Percentiles rank a stretch among this genome's conserved stretches.
phyloP scores from a whole-genome alignment of 1,284 basidiomycete species.

The Sanghuangporus weigelae region DNA sequence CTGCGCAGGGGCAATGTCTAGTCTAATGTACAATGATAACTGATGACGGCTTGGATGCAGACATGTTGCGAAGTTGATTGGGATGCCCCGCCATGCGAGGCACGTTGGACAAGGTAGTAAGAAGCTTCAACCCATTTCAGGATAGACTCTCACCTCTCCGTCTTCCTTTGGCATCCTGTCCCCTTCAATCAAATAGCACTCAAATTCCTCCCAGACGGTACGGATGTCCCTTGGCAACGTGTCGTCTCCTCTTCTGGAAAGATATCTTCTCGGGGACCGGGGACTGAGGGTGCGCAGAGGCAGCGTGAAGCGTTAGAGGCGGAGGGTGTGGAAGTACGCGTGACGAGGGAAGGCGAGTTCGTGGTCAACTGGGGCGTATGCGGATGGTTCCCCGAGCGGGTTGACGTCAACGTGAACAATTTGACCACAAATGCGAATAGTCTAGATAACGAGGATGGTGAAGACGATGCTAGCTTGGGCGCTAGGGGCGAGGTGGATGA shows the following conservation, averaged over 20 bases:
- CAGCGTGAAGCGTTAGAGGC: constrained; percentile 63
- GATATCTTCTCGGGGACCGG: constrained; percentile 80
- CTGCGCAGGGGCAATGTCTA: background rate
- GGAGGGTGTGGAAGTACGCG: constrained; percentile 65
- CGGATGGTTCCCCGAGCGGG: constrained; percentile 57
- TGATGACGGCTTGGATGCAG: constrained; percentile 38
- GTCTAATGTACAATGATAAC: background rate
- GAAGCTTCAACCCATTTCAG: background rate
- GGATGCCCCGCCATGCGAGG: constrained; percentile 76
- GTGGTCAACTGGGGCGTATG: constrained; percentile 43
- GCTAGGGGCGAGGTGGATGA: background rate
- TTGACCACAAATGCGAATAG: background rate
- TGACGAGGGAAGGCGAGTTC: constrained; percentile 39
- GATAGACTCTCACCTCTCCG: background rate
- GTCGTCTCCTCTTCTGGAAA: constrained; percentile 61
- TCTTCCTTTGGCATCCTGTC: background rate
- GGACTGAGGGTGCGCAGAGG: constrained; percentile 57
- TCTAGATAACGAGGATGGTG: background rate
- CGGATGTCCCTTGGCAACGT: constrained; percentile 72
- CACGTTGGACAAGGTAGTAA: constrained; percentile 79
- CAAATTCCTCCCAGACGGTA: constrained; percentile 58
- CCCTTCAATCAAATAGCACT: constrained; percentile 43
- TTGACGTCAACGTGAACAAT: constrained; percentile 9
- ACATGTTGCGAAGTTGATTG: constrained; percentile 78
- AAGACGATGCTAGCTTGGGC: constrained; percentile 18